Evolutionary conservation across 169 alveolate species (phyloP).

Genomic region (Eimeria praecox): DNA sequence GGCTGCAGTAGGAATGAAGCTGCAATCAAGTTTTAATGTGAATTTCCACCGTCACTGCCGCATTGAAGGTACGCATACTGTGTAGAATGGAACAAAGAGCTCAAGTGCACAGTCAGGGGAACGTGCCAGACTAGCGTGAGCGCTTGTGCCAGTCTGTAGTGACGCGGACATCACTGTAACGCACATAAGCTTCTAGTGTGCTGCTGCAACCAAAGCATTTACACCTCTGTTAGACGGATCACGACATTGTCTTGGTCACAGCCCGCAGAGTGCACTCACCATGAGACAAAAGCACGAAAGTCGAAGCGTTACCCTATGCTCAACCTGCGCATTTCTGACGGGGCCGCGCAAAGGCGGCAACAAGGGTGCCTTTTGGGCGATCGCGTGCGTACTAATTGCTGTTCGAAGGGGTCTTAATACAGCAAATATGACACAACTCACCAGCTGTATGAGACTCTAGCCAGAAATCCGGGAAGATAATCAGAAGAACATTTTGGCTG

Average conservation of each 20-base stretch:
- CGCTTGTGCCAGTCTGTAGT: too few relatives aligned
- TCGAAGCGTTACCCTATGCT: background rate
- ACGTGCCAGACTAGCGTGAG: too few relatives aligned
- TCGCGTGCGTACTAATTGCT: background rate
- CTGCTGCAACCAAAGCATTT: background rate
- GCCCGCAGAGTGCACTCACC: background rate
- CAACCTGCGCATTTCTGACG: background rate
- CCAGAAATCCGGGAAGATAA: background rate
- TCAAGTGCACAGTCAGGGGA: background rate
- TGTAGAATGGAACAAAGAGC: too few relatives aligned
- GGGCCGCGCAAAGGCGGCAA: background rate
- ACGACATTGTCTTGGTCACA: background rate
- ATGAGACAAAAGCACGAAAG: background rate
- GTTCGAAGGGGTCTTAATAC: background rate
- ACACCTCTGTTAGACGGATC: background rate
- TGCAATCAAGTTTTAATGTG: too few relatives aligned
- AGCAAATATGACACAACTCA: background rate
- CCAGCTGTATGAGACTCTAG: background rate
- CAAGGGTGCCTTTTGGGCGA: background rate
- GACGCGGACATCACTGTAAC: background rate
- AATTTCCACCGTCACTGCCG: too few relatives aligned
- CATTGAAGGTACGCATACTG: too few relatives aligned
- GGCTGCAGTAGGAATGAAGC: too few relatives aligned
- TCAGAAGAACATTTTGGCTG: background rate
- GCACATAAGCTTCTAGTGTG: background rate